phyloP scores from a whole-genome alignment of 1,139 yeast genomes.

The Lodderomyces metapsilosis region DNA sequence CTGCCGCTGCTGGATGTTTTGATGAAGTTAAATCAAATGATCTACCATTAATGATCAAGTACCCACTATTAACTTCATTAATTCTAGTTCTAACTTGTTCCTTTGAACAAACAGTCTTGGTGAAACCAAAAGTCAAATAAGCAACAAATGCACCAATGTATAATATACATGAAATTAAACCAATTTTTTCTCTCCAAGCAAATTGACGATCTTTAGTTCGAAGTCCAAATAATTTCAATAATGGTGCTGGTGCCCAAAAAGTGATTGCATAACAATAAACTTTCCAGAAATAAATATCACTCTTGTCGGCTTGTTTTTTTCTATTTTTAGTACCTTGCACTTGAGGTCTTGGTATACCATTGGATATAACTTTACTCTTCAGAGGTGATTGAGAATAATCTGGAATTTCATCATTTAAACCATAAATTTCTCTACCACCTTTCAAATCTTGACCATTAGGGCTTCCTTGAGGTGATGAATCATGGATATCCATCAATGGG shows the following conservation, averaged over 20 bases:
- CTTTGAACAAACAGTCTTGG: constrained; percentile 73
- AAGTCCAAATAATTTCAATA: constrained; percentile 74
- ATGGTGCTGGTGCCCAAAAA: constrained; percentile 87
- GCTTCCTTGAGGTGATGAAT: constrained; percentile 14
- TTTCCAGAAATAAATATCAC: constrained; percentile 67
- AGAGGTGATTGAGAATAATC: constrained; percentile 23
- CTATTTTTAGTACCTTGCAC: constrained; percentile 11
- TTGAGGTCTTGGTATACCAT: constrained; percentile 11
- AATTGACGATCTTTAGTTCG: constrained; percentile 76
- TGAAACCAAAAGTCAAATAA: constrained; percentile 87
- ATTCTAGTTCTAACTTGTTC: constrained; percentile 52
- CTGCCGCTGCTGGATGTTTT: constrained; percentile 78
- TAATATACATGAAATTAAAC: constrained; percentile 70
- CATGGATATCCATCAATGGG: constrained; percentile 43
- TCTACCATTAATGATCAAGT: constrained; percentile 76
- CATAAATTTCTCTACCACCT: constrained; percentile 55
- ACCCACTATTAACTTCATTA: constrained; percentile 57
- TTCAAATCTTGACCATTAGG: constrained; percentile 12
- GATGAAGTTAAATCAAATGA: constrained; percentile 72
- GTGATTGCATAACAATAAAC: constrained; percentile 77
- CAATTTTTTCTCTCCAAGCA: constrained; percentile 98
- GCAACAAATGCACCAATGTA: constrained; percentile 79
- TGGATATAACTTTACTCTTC: constrained; percentile 26
- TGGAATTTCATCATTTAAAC: constrained; percentile 57
- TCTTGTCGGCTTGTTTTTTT: constrained; percentile 16